Evolutionary conservation across 805 yeast species (phyloP), one percentile per base, ranked within the genome.

Genomic region (Pichia insulana): DNA sequence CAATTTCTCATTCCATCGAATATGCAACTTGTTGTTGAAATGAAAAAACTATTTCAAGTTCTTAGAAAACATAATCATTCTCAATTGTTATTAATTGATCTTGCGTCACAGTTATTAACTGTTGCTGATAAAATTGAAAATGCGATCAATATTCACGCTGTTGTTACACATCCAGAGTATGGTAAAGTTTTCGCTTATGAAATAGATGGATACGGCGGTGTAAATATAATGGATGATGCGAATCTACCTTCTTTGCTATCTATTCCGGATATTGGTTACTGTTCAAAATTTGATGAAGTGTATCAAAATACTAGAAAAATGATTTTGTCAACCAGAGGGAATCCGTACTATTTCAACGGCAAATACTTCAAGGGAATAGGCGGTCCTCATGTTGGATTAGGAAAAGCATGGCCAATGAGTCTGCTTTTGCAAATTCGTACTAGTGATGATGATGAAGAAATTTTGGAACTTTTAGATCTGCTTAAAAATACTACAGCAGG

Each of bases 391-490:
- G 74, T 87, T 34, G 96, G 95, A 1, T 70, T 82, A 18, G 65
- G 69, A 17, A 70, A 79, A 56, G 95, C 94, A 0, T 87, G 96
- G 96, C 96, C 96, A 12, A 82, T 87, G 95, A 77, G 88, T 28
- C 63, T 83, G n/a, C 62, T 86, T 31, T 70, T 84, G 40, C 73
- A 78, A 27, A 85, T 86, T 17, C 70, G 95, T 48, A 87, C 96
- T 0, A 67, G 80, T 4, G 74, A 77, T 48, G 76, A 80, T 49
- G 92, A 85, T 43, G 68, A 67, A 1, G 95, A 86, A 55, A 85
- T 88, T 22, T 16, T 50, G 41, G 59, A 62, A 31, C 65, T 68
- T 44, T 62, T 87, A 47, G 54, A 68, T 6, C 48, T 70, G 40
- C 59, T 87, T 6, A 70, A 78, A 68, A 62, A 62, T 4, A 73